These are phyloP conservation scores for Trypanosoma vivax DNA, from an alignment of 208 protist genomes.

Conservation along the genomic window DNA sequence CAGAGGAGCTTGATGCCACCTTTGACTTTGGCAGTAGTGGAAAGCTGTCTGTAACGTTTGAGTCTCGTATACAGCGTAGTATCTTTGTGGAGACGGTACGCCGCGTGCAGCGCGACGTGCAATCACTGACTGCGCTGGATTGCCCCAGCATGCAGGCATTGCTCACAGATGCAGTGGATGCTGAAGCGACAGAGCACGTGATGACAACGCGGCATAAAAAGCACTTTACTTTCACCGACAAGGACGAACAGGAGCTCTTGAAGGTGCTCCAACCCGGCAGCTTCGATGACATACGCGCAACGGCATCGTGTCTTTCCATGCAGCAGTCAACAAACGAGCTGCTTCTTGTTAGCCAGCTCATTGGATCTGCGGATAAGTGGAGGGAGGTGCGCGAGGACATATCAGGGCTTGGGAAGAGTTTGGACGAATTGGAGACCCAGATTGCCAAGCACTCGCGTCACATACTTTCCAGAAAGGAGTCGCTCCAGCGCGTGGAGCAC, in stretches of 20 bases:
- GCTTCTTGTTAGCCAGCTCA: slow-evolving; percentile 50
- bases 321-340: slow-evolving; percentile 74
- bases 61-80: slow-evolving; percentile 84
- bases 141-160: slow-evolving; percentile 27
- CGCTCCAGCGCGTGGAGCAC: slow-evolving; percentile 80
- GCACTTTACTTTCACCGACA: slow-evolving; percentile 47
- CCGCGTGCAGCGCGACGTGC: slow-evolving; percentile 32
- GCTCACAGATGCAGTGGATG: slow-evolving; percentile 51
- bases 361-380: slow-evolving; percentile 48
- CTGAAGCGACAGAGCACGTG: slow-evolving; percentile 55
- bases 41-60: slow-evolving; percentile 75
- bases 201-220: slow-evolving; percentile 62
- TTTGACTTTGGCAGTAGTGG: slow-evolving; percentile 83
- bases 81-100: slow-evolving; percentile 78
- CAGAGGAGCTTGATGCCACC: slow-evolving; percentile 73
- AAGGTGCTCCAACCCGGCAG: slow-evolving; percentile 36
- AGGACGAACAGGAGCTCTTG: slow-evolving; percentile 75
- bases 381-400: slow-evolving; percentile 44
- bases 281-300: slow-evolving; percentile 72
- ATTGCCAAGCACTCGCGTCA: slow-evolving; percentile 71
- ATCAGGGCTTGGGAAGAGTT: slow-evolving; percentile 46
- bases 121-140: slow-evolving; percentile 3
- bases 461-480: slow-evolving; percentile 67
- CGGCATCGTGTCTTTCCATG: slow-evolving; percentile 58
- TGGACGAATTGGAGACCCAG: slow-evolving; percentile 67